A percentile compares a stretch with the other conserved stretches of the same genome.
These are phyloP conservation scores for Tuber melanosporum DNA, from an alignment of 495 filamentous ascomycete genomes.

Conservation along the genomic window DNA sequence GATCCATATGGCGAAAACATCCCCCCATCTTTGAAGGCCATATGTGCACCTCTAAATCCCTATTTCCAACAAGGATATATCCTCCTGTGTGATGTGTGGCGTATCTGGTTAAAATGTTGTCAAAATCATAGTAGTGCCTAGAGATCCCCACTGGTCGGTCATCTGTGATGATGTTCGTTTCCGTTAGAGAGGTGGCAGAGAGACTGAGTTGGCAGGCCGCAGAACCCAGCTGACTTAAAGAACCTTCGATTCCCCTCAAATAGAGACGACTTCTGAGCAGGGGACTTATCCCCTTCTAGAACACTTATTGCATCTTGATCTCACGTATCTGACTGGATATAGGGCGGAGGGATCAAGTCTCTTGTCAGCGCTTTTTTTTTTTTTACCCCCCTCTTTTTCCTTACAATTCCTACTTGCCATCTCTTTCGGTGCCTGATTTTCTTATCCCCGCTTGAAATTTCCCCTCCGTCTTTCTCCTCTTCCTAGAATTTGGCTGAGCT, in stretches of 20 bases:
- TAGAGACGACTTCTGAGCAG: conserved; percentile 11
- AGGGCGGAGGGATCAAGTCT: background rate
- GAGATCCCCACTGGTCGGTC: conserved; percentile 21
- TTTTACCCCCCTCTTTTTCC: background rate
- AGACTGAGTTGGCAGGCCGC: conserved; percentile 34
- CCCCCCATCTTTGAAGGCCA: background rate
- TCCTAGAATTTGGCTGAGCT: background rate
- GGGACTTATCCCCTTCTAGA: conserved; percentile 13
- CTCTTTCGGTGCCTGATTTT: background rate
- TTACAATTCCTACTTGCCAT: background rate
- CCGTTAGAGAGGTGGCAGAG: conserved; percentile 33
- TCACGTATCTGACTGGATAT: background rate
- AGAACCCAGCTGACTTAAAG: conserved; percentile 37
- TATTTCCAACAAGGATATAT: background rate
- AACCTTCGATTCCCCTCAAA: conserved; percentile 34
- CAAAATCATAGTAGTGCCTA: background rate
- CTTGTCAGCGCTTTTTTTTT: background rate
- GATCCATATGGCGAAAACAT: background rate
- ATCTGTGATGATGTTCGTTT: conserved; percentile 30
- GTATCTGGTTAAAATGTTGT: background rate
- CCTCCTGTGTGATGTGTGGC: background rate
- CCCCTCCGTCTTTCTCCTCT: background rate
- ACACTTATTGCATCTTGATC: conserved; percentile 3
- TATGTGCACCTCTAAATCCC: conserved; percentile 10
- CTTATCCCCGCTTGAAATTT: background rate